Evolutionary conservation across 345 rosid genomes (phyloP), one percentile per base, ranked within the genome.

Genomic region (Lepidium didymum): DNA sequence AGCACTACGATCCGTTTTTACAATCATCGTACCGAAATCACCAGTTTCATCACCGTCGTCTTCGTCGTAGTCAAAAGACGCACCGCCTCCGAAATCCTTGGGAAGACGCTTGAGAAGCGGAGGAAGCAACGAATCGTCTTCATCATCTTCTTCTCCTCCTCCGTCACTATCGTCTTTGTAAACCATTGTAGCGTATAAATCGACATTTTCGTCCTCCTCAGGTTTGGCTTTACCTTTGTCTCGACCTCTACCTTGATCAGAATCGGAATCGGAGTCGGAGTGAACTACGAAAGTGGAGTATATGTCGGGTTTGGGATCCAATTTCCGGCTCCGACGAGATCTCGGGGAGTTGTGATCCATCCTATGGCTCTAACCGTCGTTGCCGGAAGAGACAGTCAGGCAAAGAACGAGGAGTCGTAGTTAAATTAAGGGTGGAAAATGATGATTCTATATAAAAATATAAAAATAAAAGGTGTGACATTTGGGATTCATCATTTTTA

Each of bases 61-160:
- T 0, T 81, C 80, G 64, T 84, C 96, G 72, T 78, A 86, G 72
- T 83, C 87, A 18, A 77, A 42, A 12, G 85, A 69, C 42, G 82
- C 71, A 19, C 82, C 89, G 34, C 94, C 92, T 0, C 96, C 99
- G 64, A 91, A 89, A 75, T 89, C 97, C 54, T 89, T 94, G 44
- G 96, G 93, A 6, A 94, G 90, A 75, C 85, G 91, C 65, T 86
- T 87, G 77, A 94, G 90, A 8, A 94, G 96, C 13, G 90, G 93
- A 56, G 99, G 99, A 47, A 89, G 88, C 29, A 83, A 65, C 15
- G 87, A 77, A 27, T 91, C 89, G 55, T 93, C 96, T 3, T 87
- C 89, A 5, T 71, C 81, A 12, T 67, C 73, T 42, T 67, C 85
- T 34, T 78, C 81, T 25, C 58, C 73, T 9, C 46, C 77, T 40